Base-by-base conservation (phyloP, 768 basidiomycete genomes). In the Termitomyces sp. region DNA sequence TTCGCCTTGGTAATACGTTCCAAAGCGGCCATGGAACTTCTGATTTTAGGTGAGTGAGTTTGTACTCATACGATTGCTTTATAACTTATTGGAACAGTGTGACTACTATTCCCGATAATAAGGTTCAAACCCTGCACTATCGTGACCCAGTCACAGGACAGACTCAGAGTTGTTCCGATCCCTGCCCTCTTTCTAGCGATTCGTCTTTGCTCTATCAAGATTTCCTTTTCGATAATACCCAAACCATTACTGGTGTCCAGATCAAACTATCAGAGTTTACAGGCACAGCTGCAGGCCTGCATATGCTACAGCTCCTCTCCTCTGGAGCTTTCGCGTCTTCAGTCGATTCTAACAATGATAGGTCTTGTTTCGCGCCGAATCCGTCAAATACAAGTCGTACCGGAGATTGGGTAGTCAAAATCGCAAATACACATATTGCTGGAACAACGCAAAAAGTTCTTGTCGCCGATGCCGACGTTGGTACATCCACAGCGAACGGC, bases 1-100 rank as follows among this genome's bases (percentile, higher is more conserved):
- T 98, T 49, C 85, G 97, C 46, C 75, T 99, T 30, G 95, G 94
- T 28, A 98, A 99, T 73, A 95, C 94, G 8, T 92, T 96, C 71
- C 78, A 86, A 61, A 72, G 78, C 52, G 82, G 86, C 53, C 86
- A 90, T 63, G 89, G 94, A 43, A 96, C 96, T 1, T 90, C 84
- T n/a, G 80, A 77, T 5, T 99, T 99, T 73, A 88, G 82, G 95
- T 95, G 70, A 54, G 84, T 67, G 32, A 40, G 13, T 14, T 43
- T 20, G 45, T 49, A 6, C 8, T 30, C 35, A 48, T 28, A 47
- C 56, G 46, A 38, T 51, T 26, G 60, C 42, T 42, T 42, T 32
- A 51, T 59, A 33, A 53, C 32, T 54, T 28, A n/a, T 64, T 57
- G 24, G 46, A 63, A 44, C 49, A 96, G 95, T 65, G 75, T 95